These are phyloP conservation scores for Phytophthora sp. DNA, from an alignment of 352 stramenopile species.

Conservation along the genomic window DNA sequence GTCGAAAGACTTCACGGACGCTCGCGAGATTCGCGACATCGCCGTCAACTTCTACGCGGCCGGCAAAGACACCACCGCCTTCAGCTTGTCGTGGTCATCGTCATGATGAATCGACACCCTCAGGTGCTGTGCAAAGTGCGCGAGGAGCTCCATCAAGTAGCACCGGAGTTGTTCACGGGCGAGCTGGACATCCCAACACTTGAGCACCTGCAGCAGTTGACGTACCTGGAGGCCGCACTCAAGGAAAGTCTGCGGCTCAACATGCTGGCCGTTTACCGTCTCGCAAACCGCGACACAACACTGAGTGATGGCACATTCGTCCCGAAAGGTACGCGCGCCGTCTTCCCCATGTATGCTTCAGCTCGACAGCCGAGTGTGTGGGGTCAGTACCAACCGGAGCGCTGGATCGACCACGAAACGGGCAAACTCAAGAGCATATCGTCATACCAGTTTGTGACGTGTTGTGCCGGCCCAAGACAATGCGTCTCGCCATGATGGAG, in stretches of 20 bases:
- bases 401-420: slow-evolving; percentile 37
- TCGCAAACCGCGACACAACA: slow-evolving; percentile 46
- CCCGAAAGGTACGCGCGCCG: slow-evolving; percentile 17
- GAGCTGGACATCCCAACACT: slow-evolving; percentile 22
- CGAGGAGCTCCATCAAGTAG: slow-evolving; percentile 38
- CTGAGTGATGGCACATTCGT: slow-evolving; percentile 58
- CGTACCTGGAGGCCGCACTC: slow-evolving; percentile 54
- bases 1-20: slow-evolving; percentile 31
- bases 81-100: slow-evolving; percentile 66
- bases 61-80: slow-evolving; percentile 71
- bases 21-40: slow-evolving; percentile 60
- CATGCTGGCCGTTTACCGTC: slow-evolving; percentile 38
- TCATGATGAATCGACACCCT: slow-evolving; percentile 63
- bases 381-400: slow-evolving; percentile 51
- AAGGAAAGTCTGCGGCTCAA: slow-evolving; percentile 60
- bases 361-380: slow-evolving; percentile 40
- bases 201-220: slow-evolving; percentile 44
- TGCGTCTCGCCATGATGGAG: slow-evolving; percentile 45
- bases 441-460: slow-evolving; percentile 39
- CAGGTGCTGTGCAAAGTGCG: slow-evolving; percentile 45
- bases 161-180: slow-evolving; percentile 25
- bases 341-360: slow-evolving; percentile 32
- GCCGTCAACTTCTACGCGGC: slow-evolving; percentile 73
- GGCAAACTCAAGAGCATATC: slow-evolving; percentile 33
- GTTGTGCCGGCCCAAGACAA: slow-evolving; percentile 37